Evolutionary conservation across 2,329 filamentous ascomycete species (phyloP).

Genomic region (Diaporthe citri): DNA sequence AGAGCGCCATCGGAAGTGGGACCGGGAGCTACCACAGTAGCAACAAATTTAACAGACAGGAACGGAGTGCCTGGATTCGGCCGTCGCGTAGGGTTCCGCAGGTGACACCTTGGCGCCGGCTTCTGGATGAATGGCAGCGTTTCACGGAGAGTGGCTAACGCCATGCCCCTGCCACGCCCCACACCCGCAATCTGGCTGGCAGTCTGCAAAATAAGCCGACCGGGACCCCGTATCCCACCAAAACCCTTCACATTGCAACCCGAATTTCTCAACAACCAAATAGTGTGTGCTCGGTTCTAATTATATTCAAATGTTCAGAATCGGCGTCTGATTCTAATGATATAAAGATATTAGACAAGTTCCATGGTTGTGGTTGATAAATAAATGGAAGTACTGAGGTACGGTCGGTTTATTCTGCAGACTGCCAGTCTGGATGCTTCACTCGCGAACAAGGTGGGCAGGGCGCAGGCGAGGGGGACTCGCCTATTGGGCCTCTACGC

Average conservation of each 20-base stretch:
- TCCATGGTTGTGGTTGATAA: no score
- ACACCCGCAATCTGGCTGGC: background rate
- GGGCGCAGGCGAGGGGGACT: background rate
- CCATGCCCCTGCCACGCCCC: background rate
- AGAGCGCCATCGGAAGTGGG: constrained; percentile 17
- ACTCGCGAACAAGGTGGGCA: background rate
- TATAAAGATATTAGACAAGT: no score
- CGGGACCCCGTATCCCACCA: no score
- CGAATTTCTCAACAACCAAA: no score
- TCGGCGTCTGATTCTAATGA: no score
- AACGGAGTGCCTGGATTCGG: background rate
- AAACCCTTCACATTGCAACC: no score
- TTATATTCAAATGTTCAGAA: no score
- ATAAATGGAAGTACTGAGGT: no score
- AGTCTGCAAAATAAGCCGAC: no score
- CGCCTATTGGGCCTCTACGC: background rate
- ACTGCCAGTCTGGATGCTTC: no score
- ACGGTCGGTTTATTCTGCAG: no score
- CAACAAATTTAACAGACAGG: background rate
- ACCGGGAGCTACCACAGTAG: background rate
- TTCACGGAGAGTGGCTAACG: constrained; percentile 28
- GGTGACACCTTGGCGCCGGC: constrained; percentile 22
- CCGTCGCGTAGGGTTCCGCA: constrained; percentile 1
- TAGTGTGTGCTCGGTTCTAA: no score
- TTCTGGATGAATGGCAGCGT: constrained; percentile 17